Evolutionary conservation across 148 eudicot species (phyloP), one percentile per base, ranked within the genome.

Genomic region (Nepenthes mirabilis): DNA sequence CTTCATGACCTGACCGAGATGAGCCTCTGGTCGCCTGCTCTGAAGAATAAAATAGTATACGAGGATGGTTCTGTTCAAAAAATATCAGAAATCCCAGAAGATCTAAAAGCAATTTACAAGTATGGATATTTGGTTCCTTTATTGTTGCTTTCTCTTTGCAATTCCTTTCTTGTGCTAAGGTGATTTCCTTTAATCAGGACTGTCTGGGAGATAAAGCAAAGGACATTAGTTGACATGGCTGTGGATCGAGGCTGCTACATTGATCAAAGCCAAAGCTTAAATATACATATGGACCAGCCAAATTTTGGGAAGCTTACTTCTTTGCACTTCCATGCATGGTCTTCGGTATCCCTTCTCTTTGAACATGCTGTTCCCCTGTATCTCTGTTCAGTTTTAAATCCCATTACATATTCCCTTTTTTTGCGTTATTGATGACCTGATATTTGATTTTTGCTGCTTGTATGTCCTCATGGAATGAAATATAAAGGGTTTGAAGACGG

Each of bases 1-100:
- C 91, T 93, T 50, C 78, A 86, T 64, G 98, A 93, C 82, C 63
- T 93, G 69, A 83, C 91, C 12, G 98, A 93, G 70, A 86, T 84
- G 91, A 96, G 96, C 43, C 81, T 93, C 45, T 88, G 96, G 98
- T 72, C 91, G 33, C 83, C 95, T 52, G 37, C 83, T 60, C 56
- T 93, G 34, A 93, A 93, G 85, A 93, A 93, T 65, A 64, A 73
- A 74, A 86, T 93, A 33, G 74, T 93, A 12, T 77, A 82, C 37
- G 95, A 88, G 36, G 66, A 79, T 76, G 98, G 98, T 59, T 93
- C 98, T 37, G 85, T 93, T 61, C 96, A 83, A 74, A 84, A 79
- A 43, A 82, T 83, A 12, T 69, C 79, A 51, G 91, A 83, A 68
- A 75, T 93, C 63, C 96, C 98, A 37, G 76, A 70, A 11, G 87